Conservation (phyloP, 495 filamentous ascomycete genomes). For the Platismatia glauca region DNA sequence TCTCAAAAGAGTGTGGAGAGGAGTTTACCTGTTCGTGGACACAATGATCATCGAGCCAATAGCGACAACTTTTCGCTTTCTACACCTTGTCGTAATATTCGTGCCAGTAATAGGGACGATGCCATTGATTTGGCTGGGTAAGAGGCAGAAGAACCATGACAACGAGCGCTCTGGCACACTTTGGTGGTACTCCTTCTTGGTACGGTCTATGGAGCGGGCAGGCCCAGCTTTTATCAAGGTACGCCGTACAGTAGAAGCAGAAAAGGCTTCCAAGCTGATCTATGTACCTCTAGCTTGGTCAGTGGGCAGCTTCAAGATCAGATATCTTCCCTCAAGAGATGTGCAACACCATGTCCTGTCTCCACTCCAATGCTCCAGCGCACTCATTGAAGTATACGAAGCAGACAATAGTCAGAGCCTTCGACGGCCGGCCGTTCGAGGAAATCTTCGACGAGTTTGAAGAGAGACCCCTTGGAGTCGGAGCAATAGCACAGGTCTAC, state of each 20-base stretch:
- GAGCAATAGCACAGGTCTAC: slow-evolving; percentile 97
- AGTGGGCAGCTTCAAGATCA: slow-evolving; percentile 96
- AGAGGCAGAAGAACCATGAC: slow-evolving; percentile 46
- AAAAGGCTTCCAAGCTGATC: slow-evolving; percentile 1
- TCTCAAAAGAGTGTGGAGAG: slow-evolving; percentile 43
- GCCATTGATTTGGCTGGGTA: slow-evolving; percentile 73
- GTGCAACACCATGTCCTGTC: slow-evolving; percentile 86
- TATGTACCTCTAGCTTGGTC: slow-evolving; percentile 59
- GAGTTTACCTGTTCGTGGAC: slow-evolving; percentile 55
- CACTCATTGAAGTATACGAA: slow-evolving; percentile 80
- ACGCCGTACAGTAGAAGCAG: slow-evolving; percentile 15
- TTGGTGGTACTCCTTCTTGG: slow-evolving; percentile 93
- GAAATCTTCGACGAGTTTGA: slow-evolving; percentile 98
- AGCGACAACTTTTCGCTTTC: slow-evolving; percentile 75
- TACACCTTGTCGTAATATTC: slow-evolving; percentile 81
- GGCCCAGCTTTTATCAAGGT: slow-evolving; percentile 99
- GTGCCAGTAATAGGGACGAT: slow-evolving; percentile 75
- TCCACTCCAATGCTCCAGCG: slow-evolving; percentile 89
- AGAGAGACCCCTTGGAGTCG: slow-evolving; percentile 82
- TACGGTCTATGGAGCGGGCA: slow-evolving; percentile 82
- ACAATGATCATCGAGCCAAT: slow-evolving; percentile 74
- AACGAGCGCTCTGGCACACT: slow-evolving; percentile 70
- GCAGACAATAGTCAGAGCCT: slow-evolving; percentile 67
- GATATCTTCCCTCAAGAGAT: slow-evolving; percentile 96
- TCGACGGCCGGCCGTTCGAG: slow-evolving; percentile 67